Conservation (phyloP, 2,329 filamentous ascomycete genomes). For the Botrytis deweyae region DNA sequence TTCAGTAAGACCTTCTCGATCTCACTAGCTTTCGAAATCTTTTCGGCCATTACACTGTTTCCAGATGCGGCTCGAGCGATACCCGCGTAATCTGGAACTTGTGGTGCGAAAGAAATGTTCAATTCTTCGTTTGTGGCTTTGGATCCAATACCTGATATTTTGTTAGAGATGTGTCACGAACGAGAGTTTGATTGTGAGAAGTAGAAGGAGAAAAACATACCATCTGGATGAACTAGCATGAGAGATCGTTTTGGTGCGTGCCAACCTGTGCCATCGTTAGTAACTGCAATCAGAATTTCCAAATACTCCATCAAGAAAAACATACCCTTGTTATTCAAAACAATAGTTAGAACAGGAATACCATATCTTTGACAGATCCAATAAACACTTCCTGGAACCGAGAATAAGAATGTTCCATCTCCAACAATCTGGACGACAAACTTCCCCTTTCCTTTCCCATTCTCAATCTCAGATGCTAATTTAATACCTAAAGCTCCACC, state of each 20-base stretch:
- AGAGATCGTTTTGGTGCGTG: constrained; percentile 63
- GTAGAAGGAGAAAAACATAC: not conserved
- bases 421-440: constrained; percentile 66
- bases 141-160: constrained; percentile 51
- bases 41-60: constrained; percentile 59
- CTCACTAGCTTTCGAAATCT: constrained; percentile 56
- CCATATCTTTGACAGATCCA: constrained; percentile 67
- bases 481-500: constrained; percentile 76
- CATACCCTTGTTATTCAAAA: constrained; percentile 63
- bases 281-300: not conserved
- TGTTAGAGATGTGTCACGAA: not conserved
- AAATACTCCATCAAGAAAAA: not conserved
- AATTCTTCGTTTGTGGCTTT: constrained; percentile 62
- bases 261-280: constrained; percentile 50
- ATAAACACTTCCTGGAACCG: constrained; percentile 63
- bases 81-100: constrained; percentile 61
- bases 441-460: constrained; percentile 51
- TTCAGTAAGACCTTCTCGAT: constrained; percentile 53
- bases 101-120: constrained; percentile 65
- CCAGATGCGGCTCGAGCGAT: constrained; percentile 66
- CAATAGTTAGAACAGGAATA: constrained; percentile 64
- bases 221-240: constrained; percentile 62
- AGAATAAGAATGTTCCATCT: constrained; percentile 67
- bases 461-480: constrained; percentile 56
- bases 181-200: no score